Percentiles rank a stretch among this genome's conserved stretches.
phyloP scores from a whole-genome alignment of 192 early-diverging fungal genomes.

The Glomus cerebriforme region DNA sequence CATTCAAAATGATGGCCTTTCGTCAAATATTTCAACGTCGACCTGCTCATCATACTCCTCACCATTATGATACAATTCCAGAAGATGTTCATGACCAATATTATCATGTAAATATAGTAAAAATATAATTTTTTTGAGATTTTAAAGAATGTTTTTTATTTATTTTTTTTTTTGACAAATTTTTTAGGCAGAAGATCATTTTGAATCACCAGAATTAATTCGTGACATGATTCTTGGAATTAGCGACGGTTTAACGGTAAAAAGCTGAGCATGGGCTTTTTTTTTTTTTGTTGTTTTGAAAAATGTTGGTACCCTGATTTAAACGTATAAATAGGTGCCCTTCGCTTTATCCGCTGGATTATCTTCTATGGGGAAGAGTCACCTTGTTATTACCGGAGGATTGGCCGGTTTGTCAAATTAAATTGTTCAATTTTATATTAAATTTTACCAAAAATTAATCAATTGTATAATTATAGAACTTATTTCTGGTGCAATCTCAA shows the following conservation, averaged over 20 bases:
- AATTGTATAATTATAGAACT: no score
- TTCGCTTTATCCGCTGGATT: constrained; percentile 69
- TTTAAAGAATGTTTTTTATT: no score
- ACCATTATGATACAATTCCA: no score
- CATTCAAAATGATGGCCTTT: no score
- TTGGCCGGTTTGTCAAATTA: constrained; percentile 45
- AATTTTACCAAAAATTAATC: no score
- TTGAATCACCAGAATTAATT: constrained; percentile 46
- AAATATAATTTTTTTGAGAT: no score
- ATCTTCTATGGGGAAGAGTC: constrained; percentile 49
- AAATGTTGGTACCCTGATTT: neutral
- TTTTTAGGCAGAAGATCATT: constrained; percentile 36
- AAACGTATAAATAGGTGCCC: constrained; percentile 40
- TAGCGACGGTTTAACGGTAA: constrained; percentile 42
- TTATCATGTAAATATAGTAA: no score
- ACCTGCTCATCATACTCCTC: no score
- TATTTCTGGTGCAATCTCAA: no score
- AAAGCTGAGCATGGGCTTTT: neutral
- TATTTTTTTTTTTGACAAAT: no score
- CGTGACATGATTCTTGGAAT: constrained; percentile 48
- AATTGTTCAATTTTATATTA: constrained; percentile 1
- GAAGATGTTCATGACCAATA: no score
- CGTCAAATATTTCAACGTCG: no score
- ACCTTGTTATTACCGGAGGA: constrained; percentile 61
- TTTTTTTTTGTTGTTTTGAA: neutral